Conservation (phyloP, 345 rosid species). For the Gossypium sturtianum region DNA sequence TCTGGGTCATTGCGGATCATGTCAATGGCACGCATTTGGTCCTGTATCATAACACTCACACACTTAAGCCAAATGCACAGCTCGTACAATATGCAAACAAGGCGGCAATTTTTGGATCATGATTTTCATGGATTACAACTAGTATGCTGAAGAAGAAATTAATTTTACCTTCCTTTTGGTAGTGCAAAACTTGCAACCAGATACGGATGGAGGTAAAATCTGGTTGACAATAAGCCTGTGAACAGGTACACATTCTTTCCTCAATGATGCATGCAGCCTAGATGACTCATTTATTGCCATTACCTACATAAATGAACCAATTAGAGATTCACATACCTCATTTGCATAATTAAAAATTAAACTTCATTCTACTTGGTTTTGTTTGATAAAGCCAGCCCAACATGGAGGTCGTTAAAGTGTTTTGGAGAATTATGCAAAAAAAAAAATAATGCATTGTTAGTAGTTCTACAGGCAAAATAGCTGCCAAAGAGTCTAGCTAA, state of each 20-base stretch:
- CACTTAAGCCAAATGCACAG: background rate
- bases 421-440: background rate
- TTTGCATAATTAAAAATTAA: background rate
- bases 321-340: background rate
- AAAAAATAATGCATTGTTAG: background rate
- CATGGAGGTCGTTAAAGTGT: background rate
- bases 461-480: background rate
- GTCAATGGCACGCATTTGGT: slow-evolving; percentile 51
- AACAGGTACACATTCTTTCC: slow-evolving; percentile 61
- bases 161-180: slow-evolving; percentile 55
- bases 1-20: slow-evolving; percentile 44
- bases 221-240: slow-evolving; percentile 63
- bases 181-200: slow-evolving; percentile 68
- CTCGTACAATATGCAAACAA: background rate
- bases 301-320: slow-evolving; percentile 29
- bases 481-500: background rate
- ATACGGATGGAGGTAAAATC: slow-evolving; percentile 49
- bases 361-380: background rate
- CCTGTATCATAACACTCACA: slow-evolving; percentile 35
- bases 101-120: background rate
- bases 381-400: background rate
- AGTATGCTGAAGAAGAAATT: background rate
- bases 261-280: slow-evolving; percentile 60
- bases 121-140: background rate
- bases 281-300: slow-evolving; percentile 77